Evolutionary conservation across 2,329 filamentous ascomycete genomes (phyloP).

Genomic region (Cytospora piceae): DNA sequence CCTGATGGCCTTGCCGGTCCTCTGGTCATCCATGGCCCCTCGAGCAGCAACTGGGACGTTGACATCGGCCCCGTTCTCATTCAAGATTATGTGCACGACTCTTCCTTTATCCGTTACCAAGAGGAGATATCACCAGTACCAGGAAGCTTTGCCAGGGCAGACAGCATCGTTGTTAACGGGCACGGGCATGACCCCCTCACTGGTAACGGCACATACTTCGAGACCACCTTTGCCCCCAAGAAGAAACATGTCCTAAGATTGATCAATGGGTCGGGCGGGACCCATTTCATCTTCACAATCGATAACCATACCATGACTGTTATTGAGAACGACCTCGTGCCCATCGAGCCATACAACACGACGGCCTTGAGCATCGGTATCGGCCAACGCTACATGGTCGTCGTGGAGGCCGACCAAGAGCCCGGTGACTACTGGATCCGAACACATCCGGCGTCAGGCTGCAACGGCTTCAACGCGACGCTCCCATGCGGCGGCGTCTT

Average conservation of each 20-base stretch:
- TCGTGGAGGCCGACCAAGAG: conserved; percentile 42
- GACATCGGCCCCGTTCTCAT: conserved; percentile 53
- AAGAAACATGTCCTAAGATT: conserved; percentile 48
- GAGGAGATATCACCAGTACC: conserved; percentile 27
- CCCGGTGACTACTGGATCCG: conserved; percentile 34
- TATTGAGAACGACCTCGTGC: conserved; percentile 51
- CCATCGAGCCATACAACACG: conserved; percentile 43
- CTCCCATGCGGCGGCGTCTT: conserved; percentile 23
- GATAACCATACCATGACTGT: conserved; percentile 53
- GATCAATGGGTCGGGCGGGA: conserved; percentile 50
- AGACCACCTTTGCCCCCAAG: conserved; percentile 37
- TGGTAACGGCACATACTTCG: conserved; percentile 29
- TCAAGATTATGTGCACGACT: conserved; percentile 51
- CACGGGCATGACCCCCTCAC: conserved; percentile 32
- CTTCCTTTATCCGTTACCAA: conserved; percentile 32
- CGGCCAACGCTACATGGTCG: conserved; percentile 46
- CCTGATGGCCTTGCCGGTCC: conserved; percentile 52
- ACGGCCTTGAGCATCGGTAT: conserved; percentile 34
- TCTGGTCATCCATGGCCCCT: conserved; percentile 52
- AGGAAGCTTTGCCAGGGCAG: conserved; percentile 26
- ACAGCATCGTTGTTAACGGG: conserved; percentile 45
- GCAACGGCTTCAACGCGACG: conserved; percentile 27
- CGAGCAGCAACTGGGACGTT: conserved; percentile 49
- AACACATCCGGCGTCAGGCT: conserved; percentile 33
- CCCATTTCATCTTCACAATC: conserved; percentile 43